These are phyloP conservation scores for Prunella vulgaris DNA, from an alignment of 257 asterid species.

Conservation along the genomic window DNA sequence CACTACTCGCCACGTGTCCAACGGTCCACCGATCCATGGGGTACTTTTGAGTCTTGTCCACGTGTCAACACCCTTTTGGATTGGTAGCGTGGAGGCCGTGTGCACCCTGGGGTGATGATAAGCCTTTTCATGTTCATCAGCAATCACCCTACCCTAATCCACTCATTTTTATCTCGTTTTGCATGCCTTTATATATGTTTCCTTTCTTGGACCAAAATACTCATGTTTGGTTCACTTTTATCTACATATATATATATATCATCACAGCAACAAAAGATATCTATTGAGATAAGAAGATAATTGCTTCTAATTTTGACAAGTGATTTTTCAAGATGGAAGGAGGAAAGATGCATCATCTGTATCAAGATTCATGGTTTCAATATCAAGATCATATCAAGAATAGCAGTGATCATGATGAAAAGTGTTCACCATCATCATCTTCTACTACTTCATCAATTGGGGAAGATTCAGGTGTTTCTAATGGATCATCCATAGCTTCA, in stretches of 20 bases:
- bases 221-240: conserved; percentile 7
- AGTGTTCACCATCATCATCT: conserved; percentile 34
- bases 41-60: conserved; percentile 1
- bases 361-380: conserved; percentile 42
- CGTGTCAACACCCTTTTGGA: conserved; percentile 21
- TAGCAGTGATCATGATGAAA: conserved; percentile 1
- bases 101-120: conserved; percentile 11
- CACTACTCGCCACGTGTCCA: conserved; percentile 11
- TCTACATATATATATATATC: background rate
- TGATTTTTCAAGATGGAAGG: conserved; percentile 34
- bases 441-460: conserved; percentile 34
- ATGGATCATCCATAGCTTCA: conserved; percentile 42
- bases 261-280: background rate
- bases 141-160: conserved; percentile 39
- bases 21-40: background rate
- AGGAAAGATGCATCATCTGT: conserved; percentile 23
- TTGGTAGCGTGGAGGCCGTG: background rate
- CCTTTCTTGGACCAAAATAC: conserved; percentile 16
- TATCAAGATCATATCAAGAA: conserved; percentile 16
- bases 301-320: background rate
- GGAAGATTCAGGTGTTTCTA: conserved; percentile 46
- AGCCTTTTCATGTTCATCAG: conserved; percentile 13
- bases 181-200: conserved; percentile 21
- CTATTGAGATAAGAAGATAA: background rate
- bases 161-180: conserved; percentile 19